Evolutionary conservation across 805 yeast genomes (phyloP).

Genomic region (Scheffersomyces ergatensis): DNA sequence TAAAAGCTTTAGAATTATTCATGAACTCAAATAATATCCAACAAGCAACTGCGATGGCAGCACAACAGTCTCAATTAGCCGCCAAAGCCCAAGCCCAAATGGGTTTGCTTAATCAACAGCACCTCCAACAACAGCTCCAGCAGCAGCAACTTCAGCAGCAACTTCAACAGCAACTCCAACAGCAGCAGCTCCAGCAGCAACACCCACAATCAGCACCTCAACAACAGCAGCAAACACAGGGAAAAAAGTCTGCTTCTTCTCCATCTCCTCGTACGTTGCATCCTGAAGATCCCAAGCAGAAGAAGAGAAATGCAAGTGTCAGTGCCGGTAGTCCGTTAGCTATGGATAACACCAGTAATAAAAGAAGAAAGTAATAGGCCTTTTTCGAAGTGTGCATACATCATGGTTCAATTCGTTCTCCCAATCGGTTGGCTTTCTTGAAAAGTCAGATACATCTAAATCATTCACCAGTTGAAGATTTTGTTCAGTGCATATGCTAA

Average conservation of each 20-base stretch:
- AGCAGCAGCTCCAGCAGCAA: constrained; percentile 2
- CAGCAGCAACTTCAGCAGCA: constrained; percentile 2
- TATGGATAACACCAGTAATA: constrained; percentile 5
- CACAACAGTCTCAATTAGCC: constrained; percentile 7
- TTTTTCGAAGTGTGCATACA: not conserved
- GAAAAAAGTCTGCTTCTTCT: constrained; percentile 5
- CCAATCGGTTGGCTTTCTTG: too few relatives aligned
- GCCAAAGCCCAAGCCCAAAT: constrained; percentile 6
- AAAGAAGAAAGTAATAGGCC: constrained; percentile 9
- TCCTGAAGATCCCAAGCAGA: constrained; percentile 11
- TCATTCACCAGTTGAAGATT: too few relatives aligned
- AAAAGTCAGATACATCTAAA: too few relatives aligned
- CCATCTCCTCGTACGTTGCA: constrained; percentile 10
- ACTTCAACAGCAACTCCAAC: constrained; percentile 6
- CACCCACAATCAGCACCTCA: not conserved
- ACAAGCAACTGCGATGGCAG: constrained; percentile 16
- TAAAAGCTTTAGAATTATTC: constrained; percentile 50
- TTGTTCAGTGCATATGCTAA: too few relatives aligned
- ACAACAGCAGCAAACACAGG: not conserved
- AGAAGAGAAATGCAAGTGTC: constrained; percentile 12
- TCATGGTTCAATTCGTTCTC: too few relatives aligned
- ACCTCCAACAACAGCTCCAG: too few relatives aligned
- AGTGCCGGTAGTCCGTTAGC: constrained; percentile 7
- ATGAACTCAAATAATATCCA: constrained; percentile 23
- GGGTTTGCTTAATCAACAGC: constrained; percentile 3